phyloP scores from a whole-genome alignment of 2,329 filamentous ascomycete species.

The Fusarium secorum region DNA sequence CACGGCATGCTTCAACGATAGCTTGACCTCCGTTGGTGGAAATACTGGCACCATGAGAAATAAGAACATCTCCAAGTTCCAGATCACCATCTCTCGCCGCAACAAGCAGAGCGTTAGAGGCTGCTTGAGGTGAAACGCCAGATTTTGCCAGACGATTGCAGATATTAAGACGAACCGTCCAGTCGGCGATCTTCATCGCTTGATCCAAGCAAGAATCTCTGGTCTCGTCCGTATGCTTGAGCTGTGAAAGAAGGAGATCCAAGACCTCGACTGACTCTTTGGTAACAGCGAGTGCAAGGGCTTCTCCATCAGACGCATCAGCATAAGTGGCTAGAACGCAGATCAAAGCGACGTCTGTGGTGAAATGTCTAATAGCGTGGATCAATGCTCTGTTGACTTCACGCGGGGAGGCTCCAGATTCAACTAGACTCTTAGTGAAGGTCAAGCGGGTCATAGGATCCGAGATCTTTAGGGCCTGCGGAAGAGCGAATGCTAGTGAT shows the following conservation, averaged over 20 bases:
- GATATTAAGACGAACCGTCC: constrained; percentile 51
- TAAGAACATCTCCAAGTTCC: constrained; percentile 58
- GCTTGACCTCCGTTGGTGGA: constrained; percentile 61
- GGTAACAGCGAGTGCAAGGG: constrained; percentile 55
- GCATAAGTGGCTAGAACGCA: constrained; percentile 55
- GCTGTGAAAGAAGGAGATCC: constrained; percentile 52
- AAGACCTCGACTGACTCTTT: constrained; percentile 56
- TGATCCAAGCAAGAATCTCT: constrained; percentile 55
- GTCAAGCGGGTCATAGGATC: constrained; percentile 61
- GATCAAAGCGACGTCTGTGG: constrained; percentile 59
- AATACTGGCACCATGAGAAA: constrained; percentile 60
- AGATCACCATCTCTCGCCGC: constrained; percentile 63
- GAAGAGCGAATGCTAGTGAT: constrained; percentile 59
- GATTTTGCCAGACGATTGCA: constrained; percentile 56
- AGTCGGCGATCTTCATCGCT: constrained; percentile 53
- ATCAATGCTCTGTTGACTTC: constrained; percentile 62
- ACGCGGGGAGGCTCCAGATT: constrained; percentile 55
- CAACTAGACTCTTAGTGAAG: constrained; percentile 59
- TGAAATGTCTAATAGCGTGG: constrained; percentile 57
- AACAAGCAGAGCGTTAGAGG: constrained; percentile 59
- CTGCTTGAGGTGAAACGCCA: constrained; percentile 54
- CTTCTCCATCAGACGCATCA: constrained; percentile 60
- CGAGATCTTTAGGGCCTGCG: constrained; percentile 59
- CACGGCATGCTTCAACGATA: constrained; percentile 62
- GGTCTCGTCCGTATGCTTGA: constrained; percentile 47